Percentiles rank a stretch among this genome's conserved stretches.
phyloP scores from a whole-genome alignment of 2,329 filamentous ascomycete species.

The Chaetomium olivaceum region DNA sequence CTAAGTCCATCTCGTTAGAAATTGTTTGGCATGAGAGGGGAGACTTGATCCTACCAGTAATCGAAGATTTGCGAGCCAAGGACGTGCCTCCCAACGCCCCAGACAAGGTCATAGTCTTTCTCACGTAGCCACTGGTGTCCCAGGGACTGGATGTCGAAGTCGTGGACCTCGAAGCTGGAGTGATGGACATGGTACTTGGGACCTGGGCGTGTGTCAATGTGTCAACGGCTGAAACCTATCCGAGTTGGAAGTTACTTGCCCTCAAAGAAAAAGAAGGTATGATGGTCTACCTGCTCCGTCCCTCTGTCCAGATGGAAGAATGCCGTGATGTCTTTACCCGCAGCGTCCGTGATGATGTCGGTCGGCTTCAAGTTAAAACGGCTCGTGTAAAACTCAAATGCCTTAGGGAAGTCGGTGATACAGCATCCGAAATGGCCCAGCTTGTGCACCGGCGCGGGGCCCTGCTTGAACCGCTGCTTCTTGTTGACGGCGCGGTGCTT shows the following conservation, averaged over 20 bases:
- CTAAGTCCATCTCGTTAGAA: neutral
- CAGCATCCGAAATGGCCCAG: slow-evolving; percentile 12
- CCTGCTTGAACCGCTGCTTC: slow-evolving; percentile 10
- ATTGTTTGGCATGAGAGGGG: neutral
- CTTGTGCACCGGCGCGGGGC: slow-evolving; percentile 8
- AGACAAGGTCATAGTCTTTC: slow-evolving; percentile 9
- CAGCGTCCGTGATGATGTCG: neutral
- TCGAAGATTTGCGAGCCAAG: slow-evolving; percentile 12
- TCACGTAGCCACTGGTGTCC: slow-evolving; percentile 9
- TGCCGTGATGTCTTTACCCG: slow-evolving; percentile 1
- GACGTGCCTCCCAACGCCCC: slow-evolving; percentile 6
- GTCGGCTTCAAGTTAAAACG: slow-evolving; percentile 13
- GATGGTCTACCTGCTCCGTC: slow-evolving; percentile 11
- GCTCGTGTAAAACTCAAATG: slow-evolving; percentile 4
- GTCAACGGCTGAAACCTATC: neutral
- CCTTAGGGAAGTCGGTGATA: slow-evolving; percentile 10
- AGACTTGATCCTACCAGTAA: neutral
- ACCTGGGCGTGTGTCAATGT: neutral
- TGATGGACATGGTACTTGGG: slow-evolving; percentile 11
- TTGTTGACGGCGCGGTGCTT: slow-evolving; percentile 14
- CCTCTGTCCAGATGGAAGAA: slow-evolving; percentile 7
- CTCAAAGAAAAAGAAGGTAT: slow-evolving; percentile 11
- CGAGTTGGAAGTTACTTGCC: neutral
- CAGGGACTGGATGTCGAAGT: slow-evolving; percentile 12
- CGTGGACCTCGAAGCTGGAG: slow-evolving; percentile 12